Evolutionary conservation across 2,329 filamentous ascomycete species (phyloP).

Genomic region (Bertia moriformis): DNA sequence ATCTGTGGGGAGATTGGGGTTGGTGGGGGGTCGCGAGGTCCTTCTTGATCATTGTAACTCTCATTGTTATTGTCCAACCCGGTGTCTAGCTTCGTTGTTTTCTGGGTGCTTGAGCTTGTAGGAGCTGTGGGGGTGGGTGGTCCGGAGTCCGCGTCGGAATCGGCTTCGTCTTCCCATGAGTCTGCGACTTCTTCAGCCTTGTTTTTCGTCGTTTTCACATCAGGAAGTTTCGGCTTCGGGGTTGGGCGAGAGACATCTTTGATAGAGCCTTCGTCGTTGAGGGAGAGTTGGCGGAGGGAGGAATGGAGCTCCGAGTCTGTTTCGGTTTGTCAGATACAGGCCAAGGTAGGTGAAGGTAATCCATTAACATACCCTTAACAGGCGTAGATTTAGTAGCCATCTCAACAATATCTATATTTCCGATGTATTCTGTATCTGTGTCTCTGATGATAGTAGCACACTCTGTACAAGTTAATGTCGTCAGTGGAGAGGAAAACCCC

Average conservation of each 20-base stretch:
- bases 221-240: neutral
- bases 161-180: conserved; percentile 1
- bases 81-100: too few relatives aligned
- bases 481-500: too few relatives aligned
- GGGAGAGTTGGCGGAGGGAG: neutral
- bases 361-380: too few relatives aligned
- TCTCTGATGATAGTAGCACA: too few relatives aligned
- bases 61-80: too few relatives aligned
- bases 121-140: neutral
- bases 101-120: neutral
- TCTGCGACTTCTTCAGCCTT: neutral
- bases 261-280: neutral
- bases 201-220: neutral
- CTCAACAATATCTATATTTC: too few relatives aligned
- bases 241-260: neutral
- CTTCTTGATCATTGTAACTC: too few relatives aligned
- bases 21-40: neutral
- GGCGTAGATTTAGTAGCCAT: too few relatives aligned
- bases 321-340: too few relatives aligned
- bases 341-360: too few relatives aligned
- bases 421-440: too few relatives aligned
- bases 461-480: too few relatives aligned
- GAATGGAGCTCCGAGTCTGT: neutral
- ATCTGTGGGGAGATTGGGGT: neutral
- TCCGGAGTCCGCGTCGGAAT: neutral